Evolutionary conservation across 108 stramenopile genomes (phyloP).

Genomic region (Tribonema minus): DNA sequence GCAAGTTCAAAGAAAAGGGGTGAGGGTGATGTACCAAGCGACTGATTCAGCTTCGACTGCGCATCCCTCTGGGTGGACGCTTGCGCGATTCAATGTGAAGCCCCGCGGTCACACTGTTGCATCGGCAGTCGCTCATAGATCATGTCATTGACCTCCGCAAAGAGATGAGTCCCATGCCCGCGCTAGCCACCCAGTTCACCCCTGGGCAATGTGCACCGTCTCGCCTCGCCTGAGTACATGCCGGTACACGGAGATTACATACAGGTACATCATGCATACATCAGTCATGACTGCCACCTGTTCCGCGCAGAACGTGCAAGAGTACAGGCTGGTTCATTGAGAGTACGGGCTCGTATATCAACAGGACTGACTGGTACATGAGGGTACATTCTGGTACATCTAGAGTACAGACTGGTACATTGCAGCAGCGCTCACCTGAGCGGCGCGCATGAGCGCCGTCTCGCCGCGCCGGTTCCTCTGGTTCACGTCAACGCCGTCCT

Average conservation of each 20-base stretch:
- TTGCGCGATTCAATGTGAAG: background rate
- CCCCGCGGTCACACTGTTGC: background rate
- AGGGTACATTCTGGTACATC: background rate
- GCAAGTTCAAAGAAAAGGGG: too few species aligned
- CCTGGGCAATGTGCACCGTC: too few species aligned
- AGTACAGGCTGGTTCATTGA: background rate
- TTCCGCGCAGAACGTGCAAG: background rate
- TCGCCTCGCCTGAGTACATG: too few species aligned
- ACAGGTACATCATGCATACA: background rate
- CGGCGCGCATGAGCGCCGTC: slow-evolving; percentile 29
- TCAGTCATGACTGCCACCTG: background rate
- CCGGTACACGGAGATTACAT: too few species aligned
- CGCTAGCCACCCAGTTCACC: background rate
- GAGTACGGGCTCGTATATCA: background rate
- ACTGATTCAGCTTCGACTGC: background rate
- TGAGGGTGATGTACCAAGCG: background rate
- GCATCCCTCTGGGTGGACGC: background rate
- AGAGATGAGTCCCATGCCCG: too few species aligned
- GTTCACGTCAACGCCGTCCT: slow-evolving; percentile 9
- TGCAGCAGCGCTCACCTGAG: background rate
- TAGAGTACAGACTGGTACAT: background rate
- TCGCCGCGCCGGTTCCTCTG: slow-evolving; percentile 8
- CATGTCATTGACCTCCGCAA: too few species aligned
- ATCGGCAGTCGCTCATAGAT: background rate
- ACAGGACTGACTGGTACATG: background rate